A percentile compares a stretch with the other conserved stretches of the same genome.
Conservation (phyloP, 129 eudicot genomes). For the Escallonia rubra region DNA sequence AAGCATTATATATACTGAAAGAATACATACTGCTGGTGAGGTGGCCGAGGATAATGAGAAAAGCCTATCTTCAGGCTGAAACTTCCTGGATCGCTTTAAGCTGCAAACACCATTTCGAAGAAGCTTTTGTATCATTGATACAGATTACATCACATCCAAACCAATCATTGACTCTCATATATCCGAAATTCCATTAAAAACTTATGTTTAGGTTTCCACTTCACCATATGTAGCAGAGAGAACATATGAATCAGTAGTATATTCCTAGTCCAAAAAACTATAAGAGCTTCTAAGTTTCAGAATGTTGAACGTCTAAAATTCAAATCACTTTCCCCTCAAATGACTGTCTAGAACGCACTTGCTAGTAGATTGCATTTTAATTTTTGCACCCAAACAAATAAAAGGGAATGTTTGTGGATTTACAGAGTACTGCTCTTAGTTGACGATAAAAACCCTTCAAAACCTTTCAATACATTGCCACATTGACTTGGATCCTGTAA, state of each 20-base stretch:
- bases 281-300: too few relatives aligned
- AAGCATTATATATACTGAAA: not conserved
- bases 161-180: not conserved
- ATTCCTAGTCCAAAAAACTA: too few relatives aligned
- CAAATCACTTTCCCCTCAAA: too few relatives aligned
- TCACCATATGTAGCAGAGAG: not conserved
- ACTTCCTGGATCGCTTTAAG: constrained; percentile 86
- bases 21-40: constrained; percentile 80
- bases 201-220: not conserved
- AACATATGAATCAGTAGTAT: too few relatives aligned
- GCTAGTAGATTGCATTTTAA: too few relatives aligned
- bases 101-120: constrained; percentile 29
- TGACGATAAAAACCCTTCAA: constrained; percentile 81
- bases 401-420: constrained; percentile 7
- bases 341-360: too few relatives aligned
- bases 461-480: constrained; percentile 98
- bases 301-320: too few relatives aligned
- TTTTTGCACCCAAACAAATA: not conserved
- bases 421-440: constrained; percentile 89
- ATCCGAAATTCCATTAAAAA: too few relatives aligned
- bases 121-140: not conserved
- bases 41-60: constrained; percentile 88
- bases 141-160: not conserved
- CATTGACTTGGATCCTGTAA: constrained; percentile 92
- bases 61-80: constrained; percentile 91